A percentile compares a stretch with the other conserved stretches of the same genome.
phyloP scores from a whole-genome alignment of 2,329 filamentous ascomycete species.

The Teratosphaeria viscida region DNA sequence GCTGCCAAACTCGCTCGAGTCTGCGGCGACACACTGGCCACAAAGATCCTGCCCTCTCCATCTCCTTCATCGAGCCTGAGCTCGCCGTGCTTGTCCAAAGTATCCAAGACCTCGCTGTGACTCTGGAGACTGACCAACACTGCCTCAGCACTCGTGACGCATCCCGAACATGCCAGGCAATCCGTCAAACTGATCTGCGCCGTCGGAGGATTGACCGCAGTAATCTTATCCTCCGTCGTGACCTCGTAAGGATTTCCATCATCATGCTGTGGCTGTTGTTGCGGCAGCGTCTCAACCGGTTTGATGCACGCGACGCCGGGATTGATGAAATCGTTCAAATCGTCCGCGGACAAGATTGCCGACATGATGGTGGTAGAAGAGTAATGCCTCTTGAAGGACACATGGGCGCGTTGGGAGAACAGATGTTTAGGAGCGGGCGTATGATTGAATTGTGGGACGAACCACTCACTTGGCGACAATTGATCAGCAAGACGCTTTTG shows the following conservation, averaged over 20 bases:
- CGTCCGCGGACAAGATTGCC: slow-evolving; percentile 91
- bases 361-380: slow-evolving; percentile 53
- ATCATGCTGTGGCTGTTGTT: slow-evolving; percentile 40
- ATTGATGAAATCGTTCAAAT: slow-evolving; percentile 97
- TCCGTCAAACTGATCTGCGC: slow-evolving; percentile 94
- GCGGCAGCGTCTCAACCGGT: slow-evolving; percentile 82
- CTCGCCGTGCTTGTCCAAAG: slow-evolving; percentile 53
- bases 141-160: slow-evolving; percentile 93
- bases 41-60: slow-evolving; percentile 61
- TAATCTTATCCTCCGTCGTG: slow-evolving; percentile 75
- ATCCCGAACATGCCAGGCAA: slow-evolving; percentile 93
- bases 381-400: slow-evolving; percentile 18
- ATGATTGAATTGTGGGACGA: background rate
- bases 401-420: slow-evolving; percentile 10
- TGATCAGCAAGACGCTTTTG: background rate
- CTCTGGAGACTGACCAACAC: slow-evolving; percentile 93
- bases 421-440: background rate
- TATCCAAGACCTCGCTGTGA: slow-evolving; percentile 77
- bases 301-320: slow-evolving; percentile 98
- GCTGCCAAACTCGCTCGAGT: slow-evolving; percentile 80
- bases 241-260: slow-evolving; percentile 61
- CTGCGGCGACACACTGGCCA: slow-evolving; percentile 89
- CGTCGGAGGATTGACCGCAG: slow-evolving; percentile 45
- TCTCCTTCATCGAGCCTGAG: background rate
- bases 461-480: background rate